Conservation (phyloP, 805 yeast genomes). For the Debaryomyces tyrocola region DNA sequence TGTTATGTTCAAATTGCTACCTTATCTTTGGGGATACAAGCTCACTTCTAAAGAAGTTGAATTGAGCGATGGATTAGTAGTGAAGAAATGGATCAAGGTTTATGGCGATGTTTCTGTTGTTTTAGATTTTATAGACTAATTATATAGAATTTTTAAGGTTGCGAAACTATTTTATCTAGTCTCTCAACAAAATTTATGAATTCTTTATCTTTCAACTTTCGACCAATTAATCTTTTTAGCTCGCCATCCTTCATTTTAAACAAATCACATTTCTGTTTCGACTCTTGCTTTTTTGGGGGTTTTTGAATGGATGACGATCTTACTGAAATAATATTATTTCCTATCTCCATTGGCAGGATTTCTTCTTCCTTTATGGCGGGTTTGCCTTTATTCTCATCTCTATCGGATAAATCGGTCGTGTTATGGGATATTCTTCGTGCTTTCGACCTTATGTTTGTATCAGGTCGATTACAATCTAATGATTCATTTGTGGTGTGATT, state of each 20-base stretch:
- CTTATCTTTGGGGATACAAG: constrained; percentile 46
- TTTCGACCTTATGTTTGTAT: too few relatives aligned
- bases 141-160: constrained; percentile 1
- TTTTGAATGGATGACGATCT: too few relatives aligned
- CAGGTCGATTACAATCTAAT: too few relatives aligned
- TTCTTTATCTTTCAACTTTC: constrained; percentile 11
- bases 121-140: constrained; percentile 2
- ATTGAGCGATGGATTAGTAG: constrained; percentile 57
- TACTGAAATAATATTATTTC: too few relatives aligned
- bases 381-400: too few relatives aligned
- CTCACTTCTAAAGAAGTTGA: constrained; percentile 40
- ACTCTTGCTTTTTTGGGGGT: not conserved
- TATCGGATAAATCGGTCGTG: too few relatives aligned
- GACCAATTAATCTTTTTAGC: constrained; percentile 4
- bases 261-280: not conserved
- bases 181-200: constrained; percentile 15
- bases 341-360: too few relatives aligned
- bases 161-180: constrained; percentile 15
- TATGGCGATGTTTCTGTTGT: not conserved
- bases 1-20: constrained; percentile 48
- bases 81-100: constrained; percentile 55
- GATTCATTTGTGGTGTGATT: too few relatives aligned
- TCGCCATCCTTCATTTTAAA: constrained; percentile 7
- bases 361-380: too few relatives aligned
- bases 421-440: too few relatives aligned